These are phyloP conservation scores for Hyphopichia fennica DNA, from an alignment of 1,139 yeast genomes.

Conservation along the genomic window DNA sequence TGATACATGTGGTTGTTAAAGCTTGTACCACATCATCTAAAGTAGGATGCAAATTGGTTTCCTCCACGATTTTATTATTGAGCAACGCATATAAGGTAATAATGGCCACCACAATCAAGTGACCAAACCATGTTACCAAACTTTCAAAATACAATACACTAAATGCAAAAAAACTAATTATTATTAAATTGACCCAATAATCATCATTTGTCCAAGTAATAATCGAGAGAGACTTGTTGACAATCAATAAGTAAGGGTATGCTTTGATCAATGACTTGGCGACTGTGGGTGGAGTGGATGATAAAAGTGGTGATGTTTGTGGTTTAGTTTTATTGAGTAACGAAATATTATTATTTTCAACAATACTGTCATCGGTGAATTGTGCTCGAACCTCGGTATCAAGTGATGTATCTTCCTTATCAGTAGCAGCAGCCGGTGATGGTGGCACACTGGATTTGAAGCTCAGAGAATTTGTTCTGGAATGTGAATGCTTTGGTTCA, in stretches of 20 bases:
- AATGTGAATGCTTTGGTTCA: not conserved
- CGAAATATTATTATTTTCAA: slow-evolving; percentile 1
- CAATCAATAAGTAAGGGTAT: slow-evolving; percentile 77
- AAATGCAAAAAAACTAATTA: slow-evolving; percentile 57
- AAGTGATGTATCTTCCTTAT: not conserved
- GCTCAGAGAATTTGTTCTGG: not conserved
- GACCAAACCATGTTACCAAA: slow-evolving; percentile 77
- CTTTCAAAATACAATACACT: slow-evolving; percentile 72
- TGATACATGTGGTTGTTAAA: slow-evolving; percentile 70
- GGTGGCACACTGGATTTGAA: not conserved
- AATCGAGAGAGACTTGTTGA: slow-evolving; percentile 67
- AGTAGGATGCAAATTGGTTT: slow-evolving; percentile 70
- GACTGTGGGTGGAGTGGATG: slow-evolving; percentile 88
- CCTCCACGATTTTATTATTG: slow-evolving; percentile 49
- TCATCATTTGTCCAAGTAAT: slow-evolving; percentile 93
- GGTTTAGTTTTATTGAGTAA: slow-evolving; percentile 26
- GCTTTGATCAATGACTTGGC: slow-evolving; percentile 79
- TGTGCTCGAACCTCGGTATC: slow-evolving; percentile 12
- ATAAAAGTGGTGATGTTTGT: slow-evolving; percentile 62
- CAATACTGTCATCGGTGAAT: slow-evolving; percentile 8
- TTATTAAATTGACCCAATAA: slow-evolving; percentile 69
- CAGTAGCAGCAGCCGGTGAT: not conserved
- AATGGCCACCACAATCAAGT: slow-evolving; percentile 66
- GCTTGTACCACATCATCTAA: slow-evolving; percentile 87
- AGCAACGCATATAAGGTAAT: slow-evolving; percentile 66